Evolutionary conservation across 164 flowering plant species (phyloP), one percentile per base, ranked within the genome.

Genomic region (Nymphaea thermarum): DNA sequence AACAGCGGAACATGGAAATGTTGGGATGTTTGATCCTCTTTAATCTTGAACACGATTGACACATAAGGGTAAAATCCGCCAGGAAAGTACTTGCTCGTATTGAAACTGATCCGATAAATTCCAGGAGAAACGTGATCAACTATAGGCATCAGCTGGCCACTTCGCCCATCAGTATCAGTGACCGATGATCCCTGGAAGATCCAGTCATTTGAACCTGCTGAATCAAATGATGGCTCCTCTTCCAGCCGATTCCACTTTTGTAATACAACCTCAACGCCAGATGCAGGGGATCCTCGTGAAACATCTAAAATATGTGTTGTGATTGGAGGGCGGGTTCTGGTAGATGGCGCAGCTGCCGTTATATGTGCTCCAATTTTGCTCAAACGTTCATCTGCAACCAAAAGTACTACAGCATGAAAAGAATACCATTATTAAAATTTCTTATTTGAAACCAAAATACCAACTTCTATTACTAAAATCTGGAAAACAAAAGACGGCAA

Each of bases 1-100:
- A 95, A 80, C 66, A 95, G 77, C 10, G 99, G 99, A 59, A 94
- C 98, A 76, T 94, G 99, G 77, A 94, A 91, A 81, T 94, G 98
- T 57, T 94, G 89, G 53, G 66, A 66, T 59, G 70, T 81, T 77
- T 94, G 97, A 3, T 83, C 71, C 72, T 90, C 98, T 68, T 72
- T 84, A 72, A 94, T 81, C 74, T 91, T 92, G 74, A 91, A 94
- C 60, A 86, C 85, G 25, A 94, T 78, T n/a, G 91, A 85, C 44
- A 90, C 96, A 71, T 78, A 87, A 1, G 99, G 99, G 70, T 85
- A 94, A 75, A 94, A 94, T n/a, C 96, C 92, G 44, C 64, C 67
- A 0, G 93, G 88, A 42, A 73, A 73, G 61, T 94, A 88, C 71
- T 85, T 82, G 42, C 93, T 86, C 0, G 98, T 94, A 76, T 94